Conservation (phyloP, 2,329 filamentous ascomycete genomes). For the Aureobasidium namibiae region DNA sequence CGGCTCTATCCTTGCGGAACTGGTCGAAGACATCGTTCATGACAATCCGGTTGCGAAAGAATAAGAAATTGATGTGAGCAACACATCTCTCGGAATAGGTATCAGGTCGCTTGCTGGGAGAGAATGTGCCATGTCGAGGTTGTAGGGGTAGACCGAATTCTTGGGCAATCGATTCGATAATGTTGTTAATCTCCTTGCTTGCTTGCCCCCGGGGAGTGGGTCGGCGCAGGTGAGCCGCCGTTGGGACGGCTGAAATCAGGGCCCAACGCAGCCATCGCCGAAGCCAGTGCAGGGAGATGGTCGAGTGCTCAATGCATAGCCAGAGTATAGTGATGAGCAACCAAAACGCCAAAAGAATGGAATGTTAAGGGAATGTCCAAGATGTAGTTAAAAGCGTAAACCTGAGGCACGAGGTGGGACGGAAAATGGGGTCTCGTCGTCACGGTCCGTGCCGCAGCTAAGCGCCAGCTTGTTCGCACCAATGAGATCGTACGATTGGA, state of each 20-base stretch:
- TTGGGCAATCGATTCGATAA: neutral
- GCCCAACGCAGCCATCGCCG: neutral
- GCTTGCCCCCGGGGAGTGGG: conserved; percentile 12
- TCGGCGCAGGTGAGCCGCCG: conserved; percentile 5
- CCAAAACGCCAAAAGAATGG: neutral
- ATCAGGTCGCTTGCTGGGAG: conserved; percentile 2
- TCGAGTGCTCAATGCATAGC: neutral
- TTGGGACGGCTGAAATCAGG: neutral
- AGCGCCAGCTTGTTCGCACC: neutral
- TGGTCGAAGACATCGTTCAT: conserved; percentile 11
- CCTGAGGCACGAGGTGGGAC: conserved; percentile 1
- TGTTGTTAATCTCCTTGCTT: conserved; percentile 12
- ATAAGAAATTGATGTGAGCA: conserved; percentile 14
- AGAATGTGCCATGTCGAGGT: conserved; percentile 1
- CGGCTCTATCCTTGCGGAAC: conserved; percentile 5
- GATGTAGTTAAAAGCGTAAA: neutral
- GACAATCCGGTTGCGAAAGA: conserved; percentile 13
- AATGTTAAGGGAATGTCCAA: neutral
- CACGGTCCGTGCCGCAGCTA: neutral
- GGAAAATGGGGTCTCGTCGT: neutral
- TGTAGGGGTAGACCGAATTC: conserved; percentile 8
- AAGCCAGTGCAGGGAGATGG: neutral
- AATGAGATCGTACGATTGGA: neutral
- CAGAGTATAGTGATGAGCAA: rapidly evolving
- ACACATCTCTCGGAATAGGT: neutral